Base-by-base conservation (phyloP, 805 yeast genomes). In the Kodamaea restingae region DNA sequence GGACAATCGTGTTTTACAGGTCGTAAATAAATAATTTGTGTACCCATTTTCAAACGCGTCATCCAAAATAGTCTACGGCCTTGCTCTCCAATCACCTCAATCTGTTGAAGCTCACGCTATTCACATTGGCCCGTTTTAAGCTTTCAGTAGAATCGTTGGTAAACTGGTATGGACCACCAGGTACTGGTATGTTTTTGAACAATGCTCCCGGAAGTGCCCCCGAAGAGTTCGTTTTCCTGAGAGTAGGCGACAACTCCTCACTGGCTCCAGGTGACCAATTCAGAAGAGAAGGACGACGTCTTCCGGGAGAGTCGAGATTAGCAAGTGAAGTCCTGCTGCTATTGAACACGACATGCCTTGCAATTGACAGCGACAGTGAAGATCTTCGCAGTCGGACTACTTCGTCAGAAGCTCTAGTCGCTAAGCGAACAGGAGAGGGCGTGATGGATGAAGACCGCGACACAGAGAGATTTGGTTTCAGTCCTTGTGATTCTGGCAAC, bases 341-440 rank as follows among this genome's bases (percentile, higher is more conserved):
- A 38, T 44, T 50, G 41, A 53, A 54, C 12, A 61, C 61, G 5
- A 52, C 36, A 41, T 52, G 54, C 6, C 59, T 59, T n/a, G 62
- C 62, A 12, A 56, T 50, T 3, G 64, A 58, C 15, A 55, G 44
- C 7, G 51, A 30, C 14, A 44, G 42, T n/a, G 51, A 45, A 15
- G 44, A 39, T 26, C 37, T 15, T 7, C 41, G 36, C 26, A 20
- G 29, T 1, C 33, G 27, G 1, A 24, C 34, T 3, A 36, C 4
- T 7, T 36, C 32, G 4, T 30, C 32, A 15, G 39, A 32, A 4
- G 35, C 24, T 2, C 29, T 24, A 4, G 25, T 17, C n/a, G 39
- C 39, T 18, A 30, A 15, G 14, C 34, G 32, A 15, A 31, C 17
- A 9, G 35, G 24, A 11, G 39, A 30, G 9, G 34, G 21, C 8